Evolutionary conservation across 2,329 filamentous ascomycete genomes (phyloP).

Genomic region (Trichoderma koningii): DNA sequence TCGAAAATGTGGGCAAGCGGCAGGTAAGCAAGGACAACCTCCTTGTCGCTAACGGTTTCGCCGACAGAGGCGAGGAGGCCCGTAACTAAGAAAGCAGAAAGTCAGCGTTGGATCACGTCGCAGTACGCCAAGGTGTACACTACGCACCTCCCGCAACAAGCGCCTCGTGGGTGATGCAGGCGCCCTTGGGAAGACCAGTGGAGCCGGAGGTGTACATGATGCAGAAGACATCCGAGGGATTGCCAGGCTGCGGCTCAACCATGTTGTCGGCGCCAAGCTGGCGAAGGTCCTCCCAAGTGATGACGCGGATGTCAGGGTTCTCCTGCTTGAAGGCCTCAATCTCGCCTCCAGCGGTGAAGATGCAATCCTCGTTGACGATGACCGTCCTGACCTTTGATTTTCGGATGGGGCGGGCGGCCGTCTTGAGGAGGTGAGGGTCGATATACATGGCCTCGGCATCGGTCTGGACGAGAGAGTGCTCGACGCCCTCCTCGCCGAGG

Average conservation of each 20-base stretch:
- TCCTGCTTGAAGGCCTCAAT: constrained; percentile 59
- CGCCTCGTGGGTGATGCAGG: constrained; percentile 76
- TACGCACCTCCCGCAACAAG: constrained; percentile 69
- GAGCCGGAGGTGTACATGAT: constrained; percentile 87
- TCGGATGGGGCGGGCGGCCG: constrained; percentile 58
- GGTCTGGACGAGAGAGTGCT: constrained; percentile 83
- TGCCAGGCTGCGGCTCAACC: constrained; percentile 69
- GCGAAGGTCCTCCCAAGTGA: constrained; percentile 58
- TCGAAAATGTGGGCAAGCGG: constrained; percentile 96
- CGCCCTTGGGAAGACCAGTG: constrained; percentile 87
- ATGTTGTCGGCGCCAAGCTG: constrained; percentile 66
- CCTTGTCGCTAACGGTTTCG: constrained; percentile 73
- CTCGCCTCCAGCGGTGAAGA: constrained; percentile 54
- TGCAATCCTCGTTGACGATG: constrained; percentile 63
- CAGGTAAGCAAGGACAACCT: constrained; percentile 85
- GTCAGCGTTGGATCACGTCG: not conserved
- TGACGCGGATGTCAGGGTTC: constrained; percentile 55
- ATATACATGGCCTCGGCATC: constrained; percentile 81
- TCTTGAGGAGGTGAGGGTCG: constrained; percentile 74
- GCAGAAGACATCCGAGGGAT: constrained; percentile 77
- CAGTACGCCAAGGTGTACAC: not conserved
- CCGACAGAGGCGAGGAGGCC: constrained; percentile 79
- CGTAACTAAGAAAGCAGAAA: constrained; percentile 56
- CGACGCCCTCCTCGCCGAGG: constrained; percentile 78
- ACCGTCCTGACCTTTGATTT: constrained; percentile 59